These are phyloP conservation scores for Bidens hawaiensis DNA, from an alignment of 140 eudicot species.

Conservation along the genomic window DNA sequence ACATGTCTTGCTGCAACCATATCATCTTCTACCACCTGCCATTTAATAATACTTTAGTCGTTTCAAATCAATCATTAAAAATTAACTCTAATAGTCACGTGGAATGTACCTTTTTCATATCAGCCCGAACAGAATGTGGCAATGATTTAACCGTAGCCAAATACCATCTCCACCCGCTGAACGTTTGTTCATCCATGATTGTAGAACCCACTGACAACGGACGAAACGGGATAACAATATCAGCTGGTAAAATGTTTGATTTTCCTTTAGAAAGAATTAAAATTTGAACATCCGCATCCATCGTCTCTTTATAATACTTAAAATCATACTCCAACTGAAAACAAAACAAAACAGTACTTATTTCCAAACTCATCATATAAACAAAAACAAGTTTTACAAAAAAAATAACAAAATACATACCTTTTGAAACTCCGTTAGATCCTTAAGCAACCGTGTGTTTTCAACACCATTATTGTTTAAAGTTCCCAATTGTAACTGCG, in stretches of 20 bases:
- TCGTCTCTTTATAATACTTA: constrained; percentile 79
- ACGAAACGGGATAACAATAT: constrained; percentile 61
- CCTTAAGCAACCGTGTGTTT: constrained; percentile 57
- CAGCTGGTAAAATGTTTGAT: constrained; percentile 89
- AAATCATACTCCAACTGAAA: constrained; percentile 92
- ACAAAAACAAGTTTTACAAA: neutral
- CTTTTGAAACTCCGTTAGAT: constrained; percentile 64
- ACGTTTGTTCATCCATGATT: constrained; percentile 31
- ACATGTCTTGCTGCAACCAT: constrained; percentile 88
- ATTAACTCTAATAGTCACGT: neutral
- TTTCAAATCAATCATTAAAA: neutral
- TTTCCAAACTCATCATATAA: neutral
- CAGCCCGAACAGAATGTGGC: constrained; percentile 61
- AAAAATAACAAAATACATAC: constrained; percentile 12
- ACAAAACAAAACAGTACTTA: neutral
- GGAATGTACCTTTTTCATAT: constrained; percentile 77
- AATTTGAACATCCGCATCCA: constrained; percentile 84
- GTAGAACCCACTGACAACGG: constrained; percentile 47
- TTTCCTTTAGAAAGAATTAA: constrained; percentile 75
- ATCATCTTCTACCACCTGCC: constrained; percentile 80
- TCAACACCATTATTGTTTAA: constrained; percentile 66
- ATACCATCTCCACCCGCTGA: constrained; percentile 88
- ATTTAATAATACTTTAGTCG: neutral
- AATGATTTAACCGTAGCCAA: constrained; percentile 61
- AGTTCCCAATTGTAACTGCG: constrained; percentile 61